Conservation (phyloP, 192 early-diverging fungal genomes). For the Coemansia sp. region DNA sequence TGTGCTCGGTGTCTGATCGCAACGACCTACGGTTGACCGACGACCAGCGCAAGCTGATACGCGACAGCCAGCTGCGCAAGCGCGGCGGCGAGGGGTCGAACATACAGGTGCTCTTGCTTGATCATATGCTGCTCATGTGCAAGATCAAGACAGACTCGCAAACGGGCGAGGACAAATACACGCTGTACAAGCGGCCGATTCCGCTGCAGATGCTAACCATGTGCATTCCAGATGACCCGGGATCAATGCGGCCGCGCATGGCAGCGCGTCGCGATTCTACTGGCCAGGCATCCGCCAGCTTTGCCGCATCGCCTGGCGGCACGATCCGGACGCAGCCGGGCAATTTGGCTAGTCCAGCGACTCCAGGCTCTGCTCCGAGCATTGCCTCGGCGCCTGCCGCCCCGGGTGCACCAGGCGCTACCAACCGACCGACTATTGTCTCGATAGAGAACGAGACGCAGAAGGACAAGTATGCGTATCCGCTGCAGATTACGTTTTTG, state of each 20-base stretch:
- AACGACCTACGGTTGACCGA: constrained; percentile 74
- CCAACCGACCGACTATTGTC: constrained; percentile 31
- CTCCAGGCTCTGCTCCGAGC: background rate
- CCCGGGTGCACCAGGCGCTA: background rate
- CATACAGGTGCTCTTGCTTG: constrained; percentile 78
- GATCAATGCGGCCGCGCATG: constrained; percentile 44
- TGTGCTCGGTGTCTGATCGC: constrained; percentile 54
- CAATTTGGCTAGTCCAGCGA: constrained; percentile 4
- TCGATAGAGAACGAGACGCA: constrained; percentile 38
- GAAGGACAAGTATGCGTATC: constrained; percentile 61
- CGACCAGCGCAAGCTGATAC: constrained; percentile 67
- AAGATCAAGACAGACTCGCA: constrained; percentile 63
- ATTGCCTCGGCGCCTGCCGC: constrained; percentile 9
- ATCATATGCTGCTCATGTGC: constrained; percentile 79
- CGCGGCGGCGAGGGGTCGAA: constrained; percentile 63
- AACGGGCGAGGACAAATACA: constrained; percentile 57
- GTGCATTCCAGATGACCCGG: constrained; percentile 56
- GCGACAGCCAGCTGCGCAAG: constrained; percentile 79
- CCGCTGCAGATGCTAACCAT: constrained; percentile 73
- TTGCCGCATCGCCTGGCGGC: constrained; percentile 15
- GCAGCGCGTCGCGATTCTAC: constrained; percentile 44
- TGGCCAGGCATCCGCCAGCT: constrained; percentile 8
- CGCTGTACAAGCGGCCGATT: constrained; percentile 67
- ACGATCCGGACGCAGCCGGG: constrained; percentile 16
- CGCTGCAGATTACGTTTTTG: constrained; percentile 72